A percentile compares a stretch with the other conserved stretches of the same genome.
Conservation (phyloP, 192 early-diverging fungal genomes). For the Gorgonomyces haynaldii region DNA sequence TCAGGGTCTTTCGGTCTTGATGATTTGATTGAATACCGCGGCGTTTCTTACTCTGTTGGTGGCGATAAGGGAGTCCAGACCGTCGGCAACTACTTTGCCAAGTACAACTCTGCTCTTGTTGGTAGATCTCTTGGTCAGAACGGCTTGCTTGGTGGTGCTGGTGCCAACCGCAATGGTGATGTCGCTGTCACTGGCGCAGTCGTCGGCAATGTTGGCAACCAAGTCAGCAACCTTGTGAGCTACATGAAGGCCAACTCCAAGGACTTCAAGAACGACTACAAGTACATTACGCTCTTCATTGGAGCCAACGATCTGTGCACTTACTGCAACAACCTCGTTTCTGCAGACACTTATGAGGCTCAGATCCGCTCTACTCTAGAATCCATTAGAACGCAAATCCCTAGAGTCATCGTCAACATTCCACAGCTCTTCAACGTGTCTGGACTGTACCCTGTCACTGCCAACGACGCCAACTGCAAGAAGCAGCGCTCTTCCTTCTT, state of each 20-base stretch:
- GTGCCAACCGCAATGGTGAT: slow-evolving; percentile 41
- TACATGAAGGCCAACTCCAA: slow-evolving; percentile 14
- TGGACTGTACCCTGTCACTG: slow-evolving; percentile 22
- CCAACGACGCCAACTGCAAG: slow-evolving; percentile 13
- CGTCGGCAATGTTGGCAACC: slow-evolving; percentile 25
- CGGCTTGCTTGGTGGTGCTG: too few species aligned
- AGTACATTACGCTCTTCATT: slow-evolving; percentile 43
- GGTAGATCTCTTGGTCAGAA: slow-evolving; percentile 32
- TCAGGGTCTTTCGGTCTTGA: slow-evolving; percentile 13
- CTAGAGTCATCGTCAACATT: slow-evolving; percentile 36
- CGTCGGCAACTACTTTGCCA: slow-evolving; percentile 33
- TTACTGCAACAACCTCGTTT: slow-evolving; percentile 16
- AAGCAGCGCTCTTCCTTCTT: slow-evolving; percentile 10
- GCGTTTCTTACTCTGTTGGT: slow-evolving; percentile 40
- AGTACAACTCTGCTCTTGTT: slow-evolving; percentile 22
- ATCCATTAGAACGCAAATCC: slow-evolving; percentile 19
- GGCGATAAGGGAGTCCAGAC: slow-evolving; percentile 32
- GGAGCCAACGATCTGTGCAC: slow-evolving; percentile 48
- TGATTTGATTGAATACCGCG: slow-evolving; percentile 33
- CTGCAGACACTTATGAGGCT: slow-evolving; percentile 9
- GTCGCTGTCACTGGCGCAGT: slow-evolving; percentile 45
- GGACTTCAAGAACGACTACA: slow-evolving; percentile 30
- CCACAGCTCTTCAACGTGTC: slow-evolving; percentile 26
- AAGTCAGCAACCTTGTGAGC: slow-evolving; percentile 33
- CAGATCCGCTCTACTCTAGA: slow-evolving; percentile 18